These are phyloP conservation scores for Thraustotheca clavata DNA, from an alignment of 352 stramenopile species.

Conservation along the genomic window DNA sequence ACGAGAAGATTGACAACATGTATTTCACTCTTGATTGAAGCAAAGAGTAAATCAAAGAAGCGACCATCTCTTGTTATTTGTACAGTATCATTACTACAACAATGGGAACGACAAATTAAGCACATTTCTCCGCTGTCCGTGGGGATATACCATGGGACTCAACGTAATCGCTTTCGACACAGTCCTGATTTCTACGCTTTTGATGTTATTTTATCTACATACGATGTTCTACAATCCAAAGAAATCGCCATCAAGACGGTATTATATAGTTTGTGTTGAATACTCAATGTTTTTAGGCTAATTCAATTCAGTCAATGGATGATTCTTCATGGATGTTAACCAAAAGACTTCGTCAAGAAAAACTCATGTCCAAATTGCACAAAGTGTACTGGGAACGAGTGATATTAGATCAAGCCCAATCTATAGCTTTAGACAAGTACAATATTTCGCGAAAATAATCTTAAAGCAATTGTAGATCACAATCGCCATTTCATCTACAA, in stretches of 20 bases:
- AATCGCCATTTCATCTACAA: slow-evolving; percentile 50
- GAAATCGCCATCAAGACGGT: slow-evolving; percentile 38
- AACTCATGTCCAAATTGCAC: slow-evolving; percentile 56
- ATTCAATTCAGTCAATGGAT: not conserved
- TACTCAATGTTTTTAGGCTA: not conserved
- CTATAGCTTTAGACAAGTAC: slow-evolving; percentile 57
- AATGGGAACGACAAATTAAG: slow-evolving; percentile 79
- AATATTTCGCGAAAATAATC: not conserved
- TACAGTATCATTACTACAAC: slow-evolving; percentile 73
- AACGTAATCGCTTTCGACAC: slow-evolving; percentile 51
- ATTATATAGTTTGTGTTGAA: not conserved
- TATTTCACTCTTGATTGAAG: no score
- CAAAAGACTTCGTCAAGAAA: slow-evolving; percentile 4
- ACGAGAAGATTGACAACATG: no score
- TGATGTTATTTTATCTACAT: slow-evolving; percentile 71
- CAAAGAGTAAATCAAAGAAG: slow-evolving; percentile 32
- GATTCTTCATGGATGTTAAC: slow-evolving; percentile 11
- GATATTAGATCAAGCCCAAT: slow-evolving; percentile 84
- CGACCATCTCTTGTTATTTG: slow-evolving; percentile 69
- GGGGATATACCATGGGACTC: slow-evolving; percentile 59
- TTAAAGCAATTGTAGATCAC: slow-evolving; percentile 22
- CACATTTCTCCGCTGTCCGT: slow-evolving; percentile 68
- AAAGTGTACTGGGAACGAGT: slow-evolving; percentile 76
- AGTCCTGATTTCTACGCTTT: slow-evolving; percentile 69
- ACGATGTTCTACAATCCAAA: slow-evolving; percentile 63